Evolutionary conservation across 305 asterid genomes (phyloP), one percentile per base, ranked within the genome.

Genomic region (Fraxinus latifolia): DNA sequence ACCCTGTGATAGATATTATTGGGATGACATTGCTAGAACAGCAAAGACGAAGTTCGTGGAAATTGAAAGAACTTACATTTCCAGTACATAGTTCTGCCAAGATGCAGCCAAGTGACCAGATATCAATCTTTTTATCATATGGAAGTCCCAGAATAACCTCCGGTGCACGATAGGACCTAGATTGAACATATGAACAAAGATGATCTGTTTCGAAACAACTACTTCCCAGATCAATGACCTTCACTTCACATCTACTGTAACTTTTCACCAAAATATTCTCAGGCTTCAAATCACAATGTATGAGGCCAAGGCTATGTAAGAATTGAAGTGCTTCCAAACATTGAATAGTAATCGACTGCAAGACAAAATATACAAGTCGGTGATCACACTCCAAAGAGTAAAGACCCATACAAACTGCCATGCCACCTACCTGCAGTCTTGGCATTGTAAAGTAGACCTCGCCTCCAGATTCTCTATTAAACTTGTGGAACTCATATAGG

Each of bases 401-500:
- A 82, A 71, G 39, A 37, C 33, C 58, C 76, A 81, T 68, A 72
- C 27, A 75, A 74, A 76, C 74, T 72, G 83, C 39, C 37, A 77
- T 37, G 79, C 71, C 47, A 83, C 90, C 82, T 87, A 95, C 99
- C 97, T 95, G 98, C 80, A 95, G 90, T 83, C 99, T 93, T 84
- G 99, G 99, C 98, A 95, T 95, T 19, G 99, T 95, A 85, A 95
- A 95, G 90, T 95, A 95, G 79, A 94, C 99, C 87, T 95, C 99
- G 74, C 99, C 99, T 72, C 99, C 99, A 78, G 99, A 92, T 90
- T 95, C 99, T 88, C 98, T 87, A 89, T 95, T 95, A 82, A 95
- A 95, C 86, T 95, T 95, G 82, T 95, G 99, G 85, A 95, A 95
- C 87, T 95, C 99, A 4, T 95, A 95, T 25, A 95, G 89, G 89